Base-by-base conservation (phyloP, 257 asterid species). In the Solanum dulcamara region DNA sequence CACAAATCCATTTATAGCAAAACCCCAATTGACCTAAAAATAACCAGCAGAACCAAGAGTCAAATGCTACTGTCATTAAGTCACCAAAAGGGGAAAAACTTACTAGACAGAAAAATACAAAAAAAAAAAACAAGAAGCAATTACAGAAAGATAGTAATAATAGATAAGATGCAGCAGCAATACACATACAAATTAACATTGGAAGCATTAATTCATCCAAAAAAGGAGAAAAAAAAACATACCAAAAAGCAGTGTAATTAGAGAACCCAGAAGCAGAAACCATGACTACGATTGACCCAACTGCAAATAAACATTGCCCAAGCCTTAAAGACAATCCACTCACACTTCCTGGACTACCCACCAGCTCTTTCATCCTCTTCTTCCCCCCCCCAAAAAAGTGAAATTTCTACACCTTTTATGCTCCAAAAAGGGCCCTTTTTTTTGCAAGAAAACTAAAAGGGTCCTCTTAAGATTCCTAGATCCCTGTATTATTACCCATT, bases 181-280 rank as follows among this genome's bases (percentile, higher is more conserved):
- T 18, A 18, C 48, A 68, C n/a, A n/a, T 77, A 46, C 42, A 28
- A 46, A 44, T 26, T 26, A 77, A 4, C 15, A 46, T 28, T 28
- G 17, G 17, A 7, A 44, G 13, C 17, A 75, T 44, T 75, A 7
- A 57, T 10, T 15, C 53, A 22, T 40, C 74, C 81, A 67, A 17
- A 83, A 37, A 62, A n/a, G 77, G 55, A 57, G 42, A 24, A 8
- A 20, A 68, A 62, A 62, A 77, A 9, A 51, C 71, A 83, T 93
- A 96, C 99, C 99, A 96, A 89, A 92, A 96, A 83, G 99, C 98
- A 88, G 99, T 94, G 91, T 90, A 94, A 87, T 90, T 90, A 81
- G 99, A 94, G 91, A 96, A 96, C 2, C 97, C 98, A 91, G 48
- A 60, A 92, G 98, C 96, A 88, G 99, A 92, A 89, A 93, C 97